These are phyloP conservation scores for Penicillium pancosmium DNA, from an alignment of 495 filamentous ascomycete genomes.

Conservation along the genomic window DNA sequence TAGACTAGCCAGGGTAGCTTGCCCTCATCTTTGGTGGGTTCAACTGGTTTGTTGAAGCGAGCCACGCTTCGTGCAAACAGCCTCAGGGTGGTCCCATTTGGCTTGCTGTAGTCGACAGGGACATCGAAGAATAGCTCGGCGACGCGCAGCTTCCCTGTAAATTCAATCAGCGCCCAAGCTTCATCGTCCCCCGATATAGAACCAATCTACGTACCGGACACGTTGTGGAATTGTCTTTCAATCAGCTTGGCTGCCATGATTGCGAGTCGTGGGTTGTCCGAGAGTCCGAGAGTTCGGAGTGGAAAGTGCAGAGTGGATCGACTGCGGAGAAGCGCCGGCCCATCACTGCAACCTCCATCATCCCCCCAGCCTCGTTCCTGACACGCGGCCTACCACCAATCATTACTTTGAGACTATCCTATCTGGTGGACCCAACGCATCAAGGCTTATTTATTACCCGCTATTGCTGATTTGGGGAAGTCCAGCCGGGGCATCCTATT, in stretches of 20 bases:
- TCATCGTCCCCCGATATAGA: background rate
- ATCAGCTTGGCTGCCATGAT: constrained; percentile 49
- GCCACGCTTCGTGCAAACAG: constrained; percentile 76
- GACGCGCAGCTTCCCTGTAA: constrained; percentile 69
- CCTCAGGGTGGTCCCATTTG: constrained; percentile 59
- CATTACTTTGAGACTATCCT: background rate
- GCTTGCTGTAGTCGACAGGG: constrained; percentile 72
- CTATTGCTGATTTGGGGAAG: constrained; percentile 14
- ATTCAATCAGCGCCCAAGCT: constrained; percentile 8
- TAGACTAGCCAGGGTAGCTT: constrained; percentile 66
- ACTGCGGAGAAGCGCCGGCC: constrained; percentile 11
- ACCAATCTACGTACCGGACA: constrained; percentile 38
- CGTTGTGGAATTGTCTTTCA: constrained; percentile 44
- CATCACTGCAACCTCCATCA: background rate
- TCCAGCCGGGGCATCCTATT: constrained; percentile 15
- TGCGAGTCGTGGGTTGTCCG: constrained; percentile 7
- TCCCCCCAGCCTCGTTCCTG: constrained; percentile 7
- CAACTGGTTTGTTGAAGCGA: constrained; percentile 64
- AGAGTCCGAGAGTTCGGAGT: constrained; percentile 10
- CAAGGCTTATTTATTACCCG: background rate
- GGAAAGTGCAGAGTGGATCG: constrained; percentile 12
- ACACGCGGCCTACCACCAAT: constrained; percentile 5
- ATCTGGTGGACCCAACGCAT: background rate
- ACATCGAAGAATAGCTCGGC: constrained; percentile 87
- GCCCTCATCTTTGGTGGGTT: constrained; percentile 50